A percentile compares a stretch with the other conserved stretches of the same genome.
phyloP scores from a whole-genome alignment of 345 rosid genomes.

The Arabidopsis suecica region DNA sequence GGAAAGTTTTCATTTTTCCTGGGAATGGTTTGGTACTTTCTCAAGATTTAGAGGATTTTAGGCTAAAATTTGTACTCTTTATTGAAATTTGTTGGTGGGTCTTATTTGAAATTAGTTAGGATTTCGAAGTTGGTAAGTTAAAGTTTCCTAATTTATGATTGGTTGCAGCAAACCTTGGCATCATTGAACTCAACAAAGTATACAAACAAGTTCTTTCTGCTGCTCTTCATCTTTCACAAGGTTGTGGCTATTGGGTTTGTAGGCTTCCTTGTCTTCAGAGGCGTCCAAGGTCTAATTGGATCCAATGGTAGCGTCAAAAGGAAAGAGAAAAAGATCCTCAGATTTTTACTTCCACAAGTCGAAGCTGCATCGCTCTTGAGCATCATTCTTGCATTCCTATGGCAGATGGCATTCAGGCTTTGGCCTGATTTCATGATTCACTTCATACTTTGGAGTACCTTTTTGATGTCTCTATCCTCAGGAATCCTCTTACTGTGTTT shows the following conservation, averaged over 20 bases:
- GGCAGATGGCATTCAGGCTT: slow-evolving; percentile 80
- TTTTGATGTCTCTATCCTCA: slow-evolving; percentile 70
- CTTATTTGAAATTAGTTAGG: slow-evolving; percentile 9
- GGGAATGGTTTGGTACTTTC: background rate
- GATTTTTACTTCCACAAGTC: slow-evolving; percentile 78
- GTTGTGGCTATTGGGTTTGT: slow-evolving; percentile 69
- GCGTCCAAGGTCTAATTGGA: slow-evolving; percentile 73
- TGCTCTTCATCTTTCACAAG: slow-evolving; percentile 74
- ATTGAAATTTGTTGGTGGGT: background rate
- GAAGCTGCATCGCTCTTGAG: slow-evolving; percentile 84
- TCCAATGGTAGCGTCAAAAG: slow-evolving; percentile 57
- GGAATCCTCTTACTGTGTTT: slow-evolving; percentile 94
- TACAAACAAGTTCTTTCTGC: slow-evolving; percentile 77
- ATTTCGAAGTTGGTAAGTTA: background rate
- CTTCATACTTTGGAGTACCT: slow-evolving; percentile 84
- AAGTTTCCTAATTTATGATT: slow-evolving; percentile 14
- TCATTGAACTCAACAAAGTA: slow-evolving; percentile 80
- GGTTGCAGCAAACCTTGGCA: slow-evolving; percentile 56
- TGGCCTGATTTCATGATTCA: slow-evolving; percentile 92
- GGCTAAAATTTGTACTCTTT: background rate
- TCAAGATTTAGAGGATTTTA: background rate
- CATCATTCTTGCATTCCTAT: slow-evolving; percentile 77
- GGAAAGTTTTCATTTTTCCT: slow-evolving; percentile 2
- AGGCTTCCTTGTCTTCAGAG: slow-evolving; percentile 83
- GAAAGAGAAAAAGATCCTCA: slow-evolving; percentile 64